Base-by-base conservation (phyloP, 2,329 filamentous ascomycete species). In the Ophiostoma sp. region DNA sequence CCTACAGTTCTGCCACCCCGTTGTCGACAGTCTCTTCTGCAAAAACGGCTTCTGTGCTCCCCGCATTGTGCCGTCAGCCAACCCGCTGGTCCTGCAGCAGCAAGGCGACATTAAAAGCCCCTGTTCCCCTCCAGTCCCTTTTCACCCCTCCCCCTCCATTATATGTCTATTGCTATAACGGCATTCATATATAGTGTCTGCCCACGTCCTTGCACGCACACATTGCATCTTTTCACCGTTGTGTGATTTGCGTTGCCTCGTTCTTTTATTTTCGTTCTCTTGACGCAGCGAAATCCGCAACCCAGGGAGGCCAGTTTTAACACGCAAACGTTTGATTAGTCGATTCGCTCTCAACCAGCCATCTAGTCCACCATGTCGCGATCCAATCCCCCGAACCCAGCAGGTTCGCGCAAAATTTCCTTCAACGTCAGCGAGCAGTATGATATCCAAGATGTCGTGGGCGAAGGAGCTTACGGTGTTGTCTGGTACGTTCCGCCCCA, bases 341-440 rank as follows among this genome's bases (percentile, higher is more conserved):
- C 28, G 17, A 59, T 15, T 33, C 42, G 17, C 48, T 48, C 42
- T 42, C 42, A 33, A 33, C 15, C 42, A 50, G 28, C 25, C 66
- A 55, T 11, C n/a, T 12, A 52, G 45, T 17, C 55, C 76, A 80
- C 74, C 79, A 89, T 90, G 88, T 89, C 88, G 80, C 88, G 87
- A 79, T 80, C 87, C 74, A 84, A 85, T 79, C 82, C 87, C 77
- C 88, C 85, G 79, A 89, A 86, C 82, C 84, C 87, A 74, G 84
- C 87, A 79, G 88, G 88, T 79, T 91, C 90, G 79, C 89, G 96
- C 82, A 99, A 98, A 89, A 99, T 99, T 82, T 98, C 95, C 73
- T 99, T 99, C 91, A 99, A 99, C 81, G 96, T 99, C 76, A 98
- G 95, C 80, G 96, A 99, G 84, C 96, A 99, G 83, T 99, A 99